These are phyloP conservation scores for Strigomonas oncopelti DNA, from an alignment of 208 protist genomes.

Conservation along the genomic window DNA sequence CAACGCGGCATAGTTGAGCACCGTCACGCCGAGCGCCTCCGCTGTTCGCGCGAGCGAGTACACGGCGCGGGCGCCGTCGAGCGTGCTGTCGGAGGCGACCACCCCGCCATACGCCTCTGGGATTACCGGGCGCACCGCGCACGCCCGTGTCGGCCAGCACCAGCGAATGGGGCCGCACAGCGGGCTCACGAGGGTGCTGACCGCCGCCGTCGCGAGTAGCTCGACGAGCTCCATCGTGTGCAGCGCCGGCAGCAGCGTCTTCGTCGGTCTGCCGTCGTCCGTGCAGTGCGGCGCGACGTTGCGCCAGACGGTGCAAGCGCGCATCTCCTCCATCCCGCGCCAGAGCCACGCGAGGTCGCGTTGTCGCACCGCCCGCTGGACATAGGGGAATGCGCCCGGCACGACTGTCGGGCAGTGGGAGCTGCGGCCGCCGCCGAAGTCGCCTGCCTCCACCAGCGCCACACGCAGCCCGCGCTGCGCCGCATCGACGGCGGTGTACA, in stretches of 20 bases:
- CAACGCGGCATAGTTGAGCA: constrained; percentile 59
- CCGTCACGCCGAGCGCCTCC: constrained; percentile 57
- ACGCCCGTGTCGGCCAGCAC: constrained; percentile 18
- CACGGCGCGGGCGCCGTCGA: constrained; percentile 39
- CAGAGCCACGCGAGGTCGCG: constrained; percentile 59
- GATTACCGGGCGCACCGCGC: constrained; percentile 19
- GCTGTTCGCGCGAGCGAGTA: constrained; percentile 63
- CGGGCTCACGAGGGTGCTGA: constrained; percentile 45
- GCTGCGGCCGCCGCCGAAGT: constrained; percentile 50
- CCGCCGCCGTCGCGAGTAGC: constrained; percentile 31
- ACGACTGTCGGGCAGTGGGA: constrained; percentile 21
- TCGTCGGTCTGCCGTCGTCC: constrained; percentile 2
- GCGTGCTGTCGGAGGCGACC: constrained; percentile 33
- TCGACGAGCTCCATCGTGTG: constrained; percentile 64
- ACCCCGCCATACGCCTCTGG: constrained; percentile 33
- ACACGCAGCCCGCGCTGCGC: constrained; percentile 73
- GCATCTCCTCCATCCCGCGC: constrained; percentile 37
- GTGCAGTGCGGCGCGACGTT: constrained; percentile 42
- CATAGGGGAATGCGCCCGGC: constrained; percentile 64
- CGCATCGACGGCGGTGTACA: constrained; percentile 83
- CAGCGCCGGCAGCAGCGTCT: constrained; percentile 50
- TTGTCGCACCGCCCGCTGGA: constrained; percentile 74
- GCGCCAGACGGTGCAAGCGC: constrained; percentile 46
- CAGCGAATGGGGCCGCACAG: constrained; percentile 45
- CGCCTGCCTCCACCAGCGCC: constrained; percentile 61